Percentiles rank a stretch among this genome's conserved stretches.
phyloP scores from a whole-genome alignment of 1,284 basidiomycete species.

The Ustilago sp. region DNA sequence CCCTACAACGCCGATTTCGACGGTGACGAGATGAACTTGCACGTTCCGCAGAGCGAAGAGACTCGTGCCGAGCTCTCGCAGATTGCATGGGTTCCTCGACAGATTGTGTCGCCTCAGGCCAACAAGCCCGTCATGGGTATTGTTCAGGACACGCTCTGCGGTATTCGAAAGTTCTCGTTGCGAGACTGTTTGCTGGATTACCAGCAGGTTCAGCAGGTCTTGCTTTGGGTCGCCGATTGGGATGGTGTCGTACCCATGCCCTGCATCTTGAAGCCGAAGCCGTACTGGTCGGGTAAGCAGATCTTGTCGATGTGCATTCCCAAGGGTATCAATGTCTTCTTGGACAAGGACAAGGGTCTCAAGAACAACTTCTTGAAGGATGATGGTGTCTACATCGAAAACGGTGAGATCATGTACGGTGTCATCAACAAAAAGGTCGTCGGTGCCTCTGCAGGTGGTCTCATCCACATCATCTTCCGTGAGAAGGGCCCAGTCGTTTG shows the following conservation, averaged over 20 bases:
- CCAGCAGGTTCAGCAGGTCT: conserved; percentile 84
- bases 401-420: conserved; percentile 95
- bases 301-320: conserved; percentile 93
- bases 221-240: conserved; percentile 98
- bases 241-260: conserved; percentile 92
- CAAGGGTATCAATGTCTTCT: conserved; percentile 89
- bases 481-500: conserved; percentile 96
- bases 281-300: conserved; percentile 98
- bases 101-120: conserved; percentile 99
- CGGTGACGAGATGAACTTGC: conserved; percentile 99
- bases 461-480: conserved; percentile 96
- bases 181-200: conserved; percentile 75
- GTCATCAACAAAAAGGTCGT: conserved; percentile 98
- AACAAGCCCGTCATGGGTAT: conserved; percentile 99
- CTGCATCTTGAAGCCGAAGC: conserved; percentile 95
- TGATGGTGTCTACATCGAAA: conserved; percentile 95
- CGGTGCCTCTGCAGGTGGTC: conserved; percentile 86
- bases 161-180: conserved; percentile 95
- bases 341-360: conserved; percentile 62
- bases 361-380: conserved; percentile 73
- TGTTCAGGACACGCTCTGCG: conserved; percentile 98
- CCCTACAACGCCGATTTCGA: conserved; percentile 78
- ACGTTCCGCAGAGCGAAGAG: conserved; percentile 96
- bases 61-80: conserved; percentile 97
- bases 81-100: conserved; percentile 98